Evolutionary conservation across 257 asterid genomes (phyloP).

Genomic region (Capsicum baccatum): DNA sequence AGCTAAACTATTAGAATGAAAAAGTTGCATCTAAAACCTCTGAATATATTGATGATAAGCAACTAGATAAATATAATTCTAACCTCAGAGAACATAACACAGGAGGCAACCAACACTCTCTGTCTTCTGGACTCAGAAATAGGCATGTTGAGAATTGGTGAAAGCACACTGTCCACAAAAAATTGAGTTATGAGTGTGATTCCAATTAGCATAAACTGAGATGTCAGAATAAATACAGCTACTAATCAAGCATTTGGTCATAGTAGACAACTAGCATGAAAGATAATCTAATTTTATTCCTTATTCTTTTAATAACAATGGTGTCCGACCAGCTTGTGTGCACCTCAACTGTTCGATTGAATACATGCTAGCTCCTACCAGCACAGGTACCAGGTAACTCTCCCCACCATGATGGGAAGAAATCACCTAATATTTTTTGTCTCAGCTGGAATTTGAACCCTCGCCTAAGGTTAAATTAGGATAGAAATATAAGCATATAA

Average conservation of each 20-base stretch:
- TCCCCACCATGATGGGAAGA: background rate
- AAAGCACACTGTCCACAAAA: slow-evolving; percentile 75
- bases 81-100: slow-evolving; percentile 95
- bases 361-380: background rate
- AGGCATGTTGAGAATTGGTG: slow-evolving; percentile 93
- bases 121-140: slow-evolving; percentile 91
- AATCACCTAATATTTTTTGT: background rate
- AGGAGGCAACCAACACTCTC: slow-evolving; percentile 94
- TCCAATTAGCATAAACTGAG: slow-evolving; percentile 1
- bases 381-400: background rate
- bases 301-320: background rate
- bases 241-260: background rate
- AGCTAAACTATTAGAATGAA: background rate
- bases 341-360: background rate
- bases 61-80: slow-evolving; percentile 39
- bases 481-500: background rate
- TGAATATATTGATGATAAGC: background rate
- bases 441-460: background rate
- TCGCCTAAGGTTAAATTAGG: background rate
- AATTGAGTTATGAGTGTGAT: background rate
- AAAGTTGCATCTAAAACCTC: background rate
- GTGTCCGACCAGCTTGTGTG: background rate
- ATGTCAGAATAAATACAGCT: background rate
- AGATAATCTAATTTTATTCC: background rate
- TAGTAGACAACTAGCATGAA: background rate